Evolutionary conservation across 176 grass and related monocot genomes (phyloP).

Genomic region (Oryza rufipogon): DNA sequence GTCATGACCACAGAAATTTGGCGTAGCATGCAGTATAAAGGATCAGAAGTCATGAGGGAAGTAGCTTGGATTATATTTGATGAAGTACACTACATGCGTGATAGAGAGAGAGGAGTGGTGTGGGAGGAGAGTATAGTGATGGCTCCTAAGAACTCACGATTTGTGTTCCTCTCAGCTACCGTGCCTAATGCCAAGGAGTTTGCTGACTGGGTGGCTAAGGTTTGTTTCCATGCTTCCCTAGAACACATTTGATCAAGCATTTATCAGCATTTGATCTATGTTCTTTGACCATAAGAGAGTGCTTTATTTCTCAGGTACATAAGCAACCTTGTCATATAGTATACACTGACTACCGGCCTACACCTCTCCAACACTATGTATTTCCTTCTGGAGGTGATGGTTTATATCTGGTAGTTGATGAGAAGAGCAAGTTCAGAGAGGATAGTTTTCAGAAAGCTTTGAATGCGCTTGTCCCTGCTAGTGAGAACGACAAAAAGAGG

Average conservation of each 20-base stretch:
- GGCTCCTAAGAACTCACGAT: conserved; percentile 92
- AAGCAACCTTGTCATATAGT: conserved; percentile 97
- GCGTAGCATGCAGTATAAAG: conserved; percentile 98
- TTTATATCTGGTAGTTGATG: conserved; percentile 91
- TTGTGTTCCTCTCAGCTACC: conserved; percentile 95
- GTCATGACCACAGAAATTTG: conserved; percentile 99
- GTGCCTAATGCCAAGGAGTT: conserved; percentile 96
- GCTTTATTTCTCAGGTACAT: conserved; percentile 80
- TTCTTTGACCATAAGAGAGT: neutral
- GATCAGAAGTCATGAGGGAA: conserved; percentile 93
- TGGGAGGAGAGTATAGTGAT: conserved; percentile 99
- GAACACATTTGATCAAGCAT: conserved; percentile 18
- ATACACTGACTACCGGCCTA: conserved; percentile 94
- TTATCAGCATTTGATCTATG: neutral
- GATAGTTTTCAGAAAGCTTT: conserved; percentile 97
- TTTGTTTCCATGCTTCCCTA: conserved; percentile 20
- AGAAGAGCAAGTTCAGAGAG: conserved; percentile 95
- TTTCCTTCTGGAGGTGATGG: conserved; percentile 96
- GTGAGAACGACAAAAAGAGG: conserved; percentile 63
- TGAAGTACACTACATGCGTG: conserved; percentile 98
- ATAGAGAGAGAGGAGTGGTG: conserved; percentile 94
- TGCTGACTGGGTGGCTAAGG: conserved; percentile 99
- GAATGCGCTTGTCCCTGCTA: conserved; percentile 77
- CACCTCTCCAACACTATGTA: conserved; percentile 94
- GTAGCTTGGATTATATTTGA: conserved; percentile 97